Evolutionary conservation across 2,329 filamentous ascomycete genomes (phyloP).

Genomic region (Bertia moriformis): DNA sequence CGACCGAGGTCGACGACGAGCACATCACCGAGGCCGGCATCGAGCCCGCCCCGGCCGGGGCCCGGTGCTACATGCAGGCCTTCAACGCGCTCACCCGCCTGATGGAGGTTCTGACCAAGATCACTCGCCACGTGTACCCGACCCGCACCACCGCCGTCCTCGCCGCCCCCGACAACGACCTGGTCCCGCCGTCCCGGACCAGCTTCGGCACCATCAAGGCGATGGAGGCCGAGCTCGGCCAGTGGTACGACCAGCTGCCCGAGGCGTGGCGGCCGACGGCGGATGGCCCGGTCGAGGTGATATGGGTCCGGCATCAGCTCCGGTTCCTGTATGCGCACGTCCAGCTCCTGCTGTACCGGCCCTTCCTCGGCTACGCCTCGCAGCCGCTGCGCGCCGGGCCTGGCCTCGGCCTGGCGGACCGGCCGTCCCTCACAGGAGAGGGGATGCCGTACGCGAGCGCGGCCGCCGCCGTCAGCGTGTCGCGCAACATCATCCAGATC

Average conservation of each 20-base stretch:
- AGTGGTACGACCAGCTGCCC: conserved; percentile 56
- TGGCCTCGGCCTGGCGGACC: conserved; percentile 34
- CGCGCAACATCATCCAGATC: conserved; percentile 65
- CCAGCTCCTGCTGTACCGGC: conserved; percentile 69
- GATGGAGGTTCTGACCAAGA: conserved; percentile 49
- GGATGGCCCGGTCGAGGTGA: conserved; percentile 59
- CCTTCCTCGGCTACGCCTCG: conserved; percentile 68
- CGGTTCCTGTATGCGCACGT: conserved; percentile 69
- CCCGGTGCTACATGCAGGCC: conserved; percentile 44
- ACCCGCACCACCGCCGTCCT: too few species aligned
- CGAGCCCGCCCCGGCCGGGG: conserved; percentile 34
- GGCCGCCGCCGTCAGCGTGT: conserved; percentile 44
- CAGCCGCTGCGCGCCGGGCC: too few species aligned
- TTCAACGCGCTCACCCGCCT: conserved; percentile 52
- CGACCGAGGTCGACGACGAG: conserved; percentile 53
- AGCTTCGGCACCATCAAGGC: too few species aligned
- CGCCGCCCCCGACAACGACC: too few species aligned
- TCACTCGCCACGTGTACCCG: conserved; percentile 53
- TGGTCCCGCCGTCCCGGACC: too few species aligned
- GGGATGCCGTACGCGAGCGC: conserved; percentile 66
- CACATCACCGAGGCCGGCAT: conserved; percentile 47
- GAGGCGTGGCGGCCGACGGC: conserved; percentile 64
- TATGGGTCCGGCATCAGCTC: conserved; percentile 63
- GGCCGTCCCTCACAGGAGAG: too few species aligned
- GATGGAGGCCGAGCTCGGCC: conserved; percentile 47